A percentile compares a stretch with the other conserved stretches of the same genome.
Conservation (phyloP, 345 rosid genomes). For the Camelina sativa region DNA sequence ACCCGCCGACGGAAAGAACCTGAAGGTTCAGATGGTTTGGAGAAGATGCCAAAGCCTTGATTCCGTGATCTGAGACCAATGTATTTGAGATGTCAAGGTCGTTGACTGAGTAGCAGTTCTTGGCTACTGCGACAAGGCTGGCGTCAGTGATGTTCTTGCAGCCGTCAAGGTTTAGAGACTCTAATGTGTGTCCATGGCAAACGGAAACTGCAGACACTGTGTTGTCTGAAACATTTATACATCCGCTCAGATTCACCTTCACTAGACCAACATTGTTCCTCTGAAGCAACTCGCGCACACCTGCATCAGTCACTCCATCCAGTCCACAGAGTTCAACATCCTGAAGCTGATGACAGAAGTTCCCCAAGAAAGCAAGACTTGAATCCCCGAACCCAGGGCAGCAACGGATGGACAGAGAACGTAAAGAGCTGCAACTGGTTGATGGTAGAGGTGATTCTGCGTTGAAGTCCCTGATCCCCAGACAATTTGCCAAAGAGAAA, state of each 20-base stretch:
- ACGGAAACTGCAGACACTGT: constrained; percentile 57
- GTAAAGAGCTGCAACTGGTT: constrained; percentile 63
- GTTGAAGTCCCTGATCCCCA: constrained; percentile 66
- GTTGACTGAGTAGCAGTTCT: constrained; percentile 67
- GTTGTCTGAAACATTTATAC: constrained; percentile 70
- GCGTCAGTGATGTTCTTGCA: constrained; percentile 76
- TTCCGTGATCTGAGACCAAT: constrained; percentile 68
- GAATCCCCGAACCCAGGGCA: constrained; percentile 91
- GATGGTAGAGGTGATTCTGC: constrained; percentile 45
- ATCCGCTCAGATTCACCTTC: constrained; percentile 75
- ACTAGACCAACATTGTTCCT: constrained; percentile 64
- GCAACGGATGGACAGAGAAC: constrained; percentile 58
- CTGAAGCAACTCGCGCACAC: constrained; percentile 66
- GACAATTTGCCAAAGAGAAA: constrained; percentile 67
- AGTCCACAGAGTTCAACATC: constrained; percentile 71
- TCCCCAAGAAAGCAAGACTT: constrained; percentile 68
- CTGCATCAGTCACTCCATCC: constrained; percentile 69
- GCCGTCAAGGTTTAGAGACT: constrained; percentile 75
- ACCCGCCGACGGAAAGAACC: constrained; percentile 79
- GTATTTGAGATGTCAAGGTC: constrained; percentile 81
- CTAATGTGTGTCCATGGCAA: constrained; percentile 79
- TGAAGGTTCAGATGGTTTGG: constrained; percentile 70
- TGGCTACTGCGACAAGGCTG: constrained; percentile 64
- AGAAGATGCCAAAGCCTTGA: constrained; percentile 57
- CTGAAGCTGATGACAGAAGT: constrained; percentile 74